Base-by-base conservation (phyloP, 805 yeast genomes). In the Jamesozyma spencerorum region DNA sequence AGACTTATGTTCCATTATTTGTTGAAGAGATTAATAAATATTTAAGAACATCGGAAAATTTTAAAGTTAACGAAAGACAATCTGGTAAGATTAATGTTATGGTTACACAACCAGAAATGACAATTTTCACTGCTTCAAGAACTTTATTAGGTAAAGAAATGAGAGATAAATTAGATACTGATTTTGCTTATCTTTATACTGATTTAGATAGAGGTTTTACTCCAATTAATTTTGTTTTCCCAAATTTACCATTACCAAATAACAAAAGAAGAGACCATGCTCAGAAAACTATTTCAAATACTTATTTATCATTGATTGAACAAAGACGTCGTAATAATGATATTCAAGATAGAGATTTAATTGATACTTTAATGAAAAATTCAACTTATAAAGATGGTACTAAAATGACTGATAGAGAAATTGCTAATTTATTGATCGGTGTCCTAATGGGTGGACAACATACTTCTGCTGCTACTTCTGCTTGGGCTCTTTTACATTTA, bases 401-500 rank as follows among this genome's bases (percentile, higher is more conserved):
- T 37, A 72, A 74, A 57, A 88, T 92, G 97, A 81, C 95, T 20
- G 98, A 92, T 63, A 80, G 81, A 62, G 95, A 92, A 67, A 86
- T 92, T 57, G 92, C 97, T 37, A 84, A 88, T 65, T 71, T 92
- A 63, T 70, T 87, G 62, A 90, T 92, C 64, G 98, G 97, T 63
- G 82, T 92, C 41, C 72, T 92, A 46, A 92, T 92, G 98, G 98
- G 98, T 55, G 98, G 98, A 47, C 98, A 92, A 70, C 98, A 92
- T 64, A 92, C 98, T 20, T 83, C 95, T 47, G 92, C 97, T 34
- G 75, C 97, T 18, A 92, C 98, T 18, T 84, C 95, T 31, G 83
- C 97, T 14, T 92, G 98, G 98, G 79, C 79, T 57, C 69, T 92
- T 58, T 72, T 92, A 49, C 97, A 92, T 60, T 72, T 92, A 46